phyloP scores from a whole-genome alignment of 176 grass and related monocot species.

The Rhynchospora tenuis region DNA sequence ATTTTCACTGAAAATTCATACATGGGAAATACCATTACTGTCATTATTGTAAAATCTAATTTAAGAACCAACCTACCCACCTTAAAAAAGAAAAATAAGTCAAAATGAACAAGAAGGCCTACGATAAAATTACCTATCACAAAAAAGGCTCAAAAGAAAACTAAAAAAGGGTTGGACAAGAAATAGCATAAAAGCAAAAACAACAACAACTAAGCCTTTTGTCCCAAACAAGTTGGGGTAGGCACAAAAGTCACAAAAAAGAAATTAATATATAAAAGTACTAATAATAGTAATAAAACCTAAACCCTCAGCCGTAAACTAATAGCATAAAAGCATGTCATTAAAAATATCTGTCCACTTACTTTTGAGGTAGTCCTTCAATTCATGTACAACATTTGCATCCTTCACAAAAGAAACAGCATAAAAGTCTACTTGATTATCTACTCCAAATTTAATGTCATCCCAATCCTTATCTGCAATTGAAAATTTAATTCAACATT shows the following conservation, averaged over 20 bases:
- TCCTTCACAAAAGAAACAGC: constrained; percentile 99
- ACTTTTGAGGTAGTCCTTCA: constrained; percentile 97
- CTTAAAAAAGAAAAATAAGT: background rate
- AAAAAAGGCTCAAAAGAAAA: background rate
- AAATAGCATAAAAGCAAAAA: no score
- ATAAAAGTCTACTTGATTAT: constrained; percentile 97
- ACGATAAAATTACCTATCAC: background rate
- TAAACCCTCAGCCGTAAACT: no score
- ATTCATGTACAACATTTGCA: constrained; percentile 92
- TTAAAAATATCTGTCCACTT: constrained; percentile 10
- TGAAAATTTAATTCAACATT: constrained; percentile 23
- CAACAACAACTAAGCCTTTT: no score
- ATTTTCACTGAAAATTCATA: background rate
- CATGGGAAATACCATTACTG: background rate
- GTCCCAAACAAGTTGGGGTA: no score
- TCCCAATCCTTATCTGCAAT: constrained; percentile 98
- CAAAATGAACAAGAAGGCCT: background rate
- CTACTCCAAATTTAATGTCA: constrained; percentile 99
- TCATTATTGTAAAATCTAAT: constrained; percentile 13
- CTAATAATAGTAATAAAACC: no score
- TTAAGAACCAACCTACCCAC: background rate
- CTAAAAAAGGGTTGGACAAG: background rate
- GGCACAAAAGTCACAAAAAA: no score
- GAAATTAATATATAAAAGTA: no score
- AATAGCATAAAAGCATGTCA: no score